Conservation (phyloP, 805 yeast genomes). For the Saccharomycopsis capsularis region DNA sequence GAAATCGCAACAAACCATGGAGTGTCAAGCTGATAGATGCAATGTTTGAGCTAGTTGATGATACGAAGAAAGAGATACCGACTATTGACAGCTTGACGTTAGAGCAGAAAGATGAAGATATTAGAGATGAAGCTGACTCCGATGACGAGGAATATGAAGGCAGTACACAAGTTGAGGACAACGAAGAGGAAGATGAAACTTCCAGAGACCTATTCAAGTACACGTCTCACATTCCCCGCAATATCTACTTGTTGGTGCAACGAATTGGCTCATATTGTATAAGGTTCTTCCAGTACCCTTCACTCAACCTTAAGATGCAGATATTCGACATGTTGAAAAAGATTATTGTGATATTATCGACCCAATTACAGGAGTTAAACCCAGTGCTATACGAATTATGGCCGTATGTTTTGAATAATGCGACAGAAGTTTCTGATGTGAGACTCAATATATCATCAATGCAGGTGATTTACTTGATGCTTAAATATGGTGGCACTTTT, state of each 20-base stretch:
- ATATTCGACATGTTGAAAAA: slow-evolving; percentile 44
- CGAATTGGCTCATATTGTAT: slow-evolving; percentile 66
- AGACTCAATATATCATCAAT: slow-evolving; percentile 29
- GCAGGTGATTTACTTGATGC: slow-evolving; percentile 25
- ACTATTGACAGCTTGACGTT: slow-evolving; percentile 27
- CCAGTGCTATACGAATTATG: slow-evolving; percentile 49
- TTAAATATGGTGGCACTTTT: slow-evolving; percentile 39
- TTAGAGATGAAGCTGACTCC: slow-evolving; percentile 31
- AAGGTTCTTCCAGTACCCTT: slow-evolving; percentile 59
- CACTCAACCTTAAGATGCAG: slow-evolving; percentile 47
- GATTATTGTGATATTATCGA: slow-evolving; percentile 47
- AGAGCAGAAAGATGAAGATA: slow-evolving; percentile 37
- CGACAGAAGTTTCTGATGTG: slow-evolving; percentile 22
- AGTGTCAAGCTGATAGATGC: slow-evolving; percentile 44
- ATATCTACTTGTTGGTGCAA: slow-evolving; percentile 50
- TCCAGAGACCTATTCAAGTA: slow-evolving; percentile 40
- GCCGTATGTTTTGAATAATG: slow-evolving; percentile 34
- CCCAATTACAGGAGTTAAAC: slow-evolving; percentile 37
- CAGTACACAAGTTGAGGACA: slow-evolving; percentile 25
- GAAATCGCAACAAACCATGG: slow-evolving; percentile 45
- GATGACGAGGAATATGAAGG: slow-evolving; percentile 30
- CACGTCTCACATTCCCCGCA: slow-evolving; percentile 60
- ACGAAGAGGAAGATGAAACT: slow-evolving; percentile 25
- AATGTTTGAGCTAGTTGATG: slow-evolving; percentile 38
- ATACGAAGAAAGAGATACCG: slow-evolving; percentile 27